Percentiles rank a stretch among this genome's conserved stretches.
Evolutionary conservation across 2,329 filamentous ascomycete genomes (phyloP).

Genomic region (Penicillium sp.): DNA sequence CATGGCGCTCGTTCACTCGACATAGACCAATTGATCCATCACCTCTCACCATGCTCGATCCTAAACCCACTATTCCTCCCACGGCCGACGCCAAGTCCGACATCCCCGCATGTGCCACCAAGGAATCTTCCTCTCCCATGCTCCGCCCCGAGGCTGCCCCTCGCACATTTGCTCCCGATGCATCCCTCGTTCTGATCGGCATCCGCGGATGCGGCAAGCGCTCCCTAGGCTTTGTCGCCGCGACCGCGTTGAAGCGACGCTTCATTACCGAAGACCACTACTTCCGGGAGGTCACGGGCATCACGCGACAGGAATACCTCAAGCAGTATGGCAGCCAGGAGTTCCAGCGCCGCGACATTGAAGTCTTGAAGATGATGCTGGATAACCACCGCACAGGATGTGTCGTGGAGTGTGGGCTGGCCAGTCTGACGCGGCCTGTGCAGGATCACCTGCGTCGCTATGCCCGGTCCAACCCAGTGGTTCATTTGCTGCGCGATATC

Average conservation of each 20-base stretch:
- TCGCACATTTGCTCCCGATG: conserved; percentile 31
- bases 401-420: conserved; percentile 39
- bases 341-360: conserved; percentile 37
- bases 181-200: conserved; percentile 37
- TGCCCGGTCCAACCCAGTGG: conserved; percentile 33
- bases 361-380: conserved; percentile 37
- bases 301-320: conserved; percentile 37
- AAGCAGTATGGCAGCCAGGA: conserved; percentile 35
- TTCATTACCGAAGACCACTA: conserved; percentile 41
- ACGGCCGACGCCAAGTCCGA: neutral
- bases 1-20: conserved; percentile 3
- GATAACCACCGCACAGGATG: conserved; percentile 37
- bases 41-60: neutral
- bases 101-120: neutral
- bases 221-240: conserved; percentile 38
- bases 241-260: conserved; percentile 35
- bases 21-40: conserved; percentile 1
- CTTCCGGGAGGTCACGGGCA: conserved; percentile 36
- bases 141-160: neutral
- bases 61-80: neutral
- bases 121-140: neutral
- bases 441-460: conserved; percentile 36
- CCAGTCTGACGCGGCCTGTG: conserved; percentile 36
- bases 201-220: conserved; percentile 40
- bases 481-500: conserved; percentile 38